phyloP scores from a whole-genome alignment of 176 grass and related monocot genomes.

The Tuctoria greenei region DNA sequence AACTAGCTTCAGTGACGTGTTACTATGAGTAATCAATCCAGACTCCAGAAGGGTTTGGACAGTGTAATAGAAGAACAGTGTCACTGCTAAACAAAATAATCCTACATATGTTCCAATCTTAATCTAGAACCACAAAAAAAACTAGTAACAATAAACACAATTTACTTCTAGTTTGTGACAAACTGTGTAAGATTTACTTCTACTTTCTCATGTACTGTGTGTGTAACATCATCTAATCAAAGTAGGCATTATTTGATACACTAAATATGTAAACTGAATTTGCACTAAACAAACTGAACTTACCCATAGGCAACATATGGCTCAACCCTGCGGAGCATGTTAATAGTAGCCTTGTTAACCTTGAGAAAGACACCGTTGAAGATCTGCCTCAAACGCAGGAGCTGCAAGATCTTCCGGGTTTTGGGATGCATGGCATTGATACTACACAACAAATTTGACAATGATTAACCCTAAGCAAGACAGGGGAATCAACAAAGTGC shows the following conservation, averaged over 20 bases:
- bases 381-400: conserved; percentile 88
- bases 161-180: background rate
- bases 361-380: conserved; percentile 94
- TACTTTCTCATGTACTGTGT: too few species aligned
- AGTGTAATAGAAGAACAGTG: background rate
- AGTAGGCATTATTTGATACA: background rate
- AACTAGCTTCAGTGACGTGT: background rate
- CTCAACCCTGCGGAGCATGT: conserved; percentile 90
- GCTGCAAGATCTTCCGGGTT: conserved; percentile 89
- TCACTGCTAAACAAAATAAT: too few species aligned
- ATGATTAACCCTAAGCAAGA: background rate
- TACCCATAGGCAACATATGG: conserved; percentile 98
- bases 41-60: background rate
- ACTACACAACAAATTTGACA: conserved; percentile 38
- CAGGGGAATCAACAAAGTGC: background rate
- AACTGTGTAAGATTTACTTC: too few species aligned
- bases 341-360: conserved; percentile 96
- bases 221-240: too few species aligned
- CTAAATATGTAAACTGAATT: background rate
- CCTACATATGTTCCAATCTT: background rate
- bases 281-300: background rate
- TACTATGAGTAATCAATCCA: background rate
- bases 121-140: background rate
- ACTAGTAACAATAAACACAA: background rate
- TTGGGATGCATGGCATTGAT: conserved; percentile 98